Evolutionary conservation across 306 rosid genomes (phyloP).

Genomic region (Castanea crenata): DNA sequence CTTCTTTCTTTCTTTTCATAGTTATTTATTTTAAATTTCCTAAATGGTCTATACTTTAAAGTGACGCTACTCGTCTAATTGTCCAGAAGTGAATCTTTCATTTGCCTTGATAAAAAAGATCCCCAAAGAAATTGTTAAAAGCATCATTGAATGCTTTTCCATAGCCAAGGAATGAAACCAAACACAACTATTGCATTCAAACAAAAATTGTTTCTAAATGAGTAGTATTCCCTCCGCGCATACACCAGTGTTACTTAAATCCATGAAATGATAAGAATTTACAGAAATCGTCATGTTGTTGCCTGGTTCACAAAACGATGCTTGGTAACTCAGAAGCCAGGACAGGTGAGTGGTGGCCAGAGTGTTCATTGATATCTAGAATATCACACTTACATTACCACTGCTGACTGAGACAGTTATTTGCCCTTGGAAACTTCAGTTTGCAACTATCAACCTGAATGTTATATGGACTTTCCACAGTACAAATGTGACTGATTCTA

Average conservation of each 20-base stretch:
- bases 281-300: slow-evolving; percentile 2
- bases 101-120: neutral
- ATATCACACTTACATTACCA: slow-evolving; percentile 52
- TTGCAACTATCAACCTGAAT: neutral
- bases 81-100: neutral
- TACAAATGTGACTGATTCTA: neutral
- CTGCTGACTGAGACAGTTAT: slow-evolving; percentile 27
- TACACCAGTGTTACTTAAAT: neutral
- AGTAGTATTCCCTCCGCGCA: neutral
- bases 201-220: neutral
- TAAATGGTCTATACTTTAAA: too few species aligned
- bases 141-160: neutral
- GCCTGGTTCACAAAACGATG: slow-evolving; percentile 20
- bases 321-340: slow-evolving; percentile 2
- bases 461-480: neutral
- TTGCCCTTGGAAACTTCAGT: slow-evolving; percentile 33
- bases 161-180: neutral
- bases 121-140: neutral
- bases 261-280: neutral
- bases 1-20: too few species aligned
- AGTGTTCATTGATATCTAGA: neutral
- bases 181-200: neutral
- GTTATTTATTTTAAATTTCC: too few species aligned
- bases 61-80: neutral
- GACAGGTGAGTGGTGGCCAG: slow-evolving; percentile 1